A percentile compares a stretch with the other conserved stretches of the same genome.
These are phyloP conservation scores for Zygosaccharomyces lentus DNA, from an alignment of 805 yeast species.

Conservation along the genomic window DNA sequence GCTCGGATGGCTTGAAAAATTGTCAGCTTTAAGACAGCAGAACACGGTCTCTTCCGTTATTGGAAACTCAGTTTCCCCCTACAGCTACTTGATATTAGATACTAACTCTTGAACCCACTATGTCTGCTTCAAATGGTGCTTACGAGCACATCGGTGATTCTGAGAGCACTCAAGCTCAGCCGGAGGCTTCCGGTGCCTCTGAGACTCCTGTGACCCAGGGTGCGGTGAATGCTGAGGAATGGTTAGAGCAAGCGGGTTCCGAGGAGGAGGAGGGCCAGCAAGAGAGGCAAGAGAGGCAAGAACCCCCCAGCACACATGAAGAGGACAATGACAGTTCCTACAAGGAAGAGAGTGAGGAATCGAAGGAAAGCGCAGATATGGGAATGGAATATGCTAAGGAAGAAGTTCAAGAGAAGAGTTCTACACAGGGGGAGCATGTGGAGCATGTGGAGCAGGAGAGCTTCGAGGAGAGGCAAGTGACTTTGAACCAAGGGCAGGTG, in stretches of 20 bases:
- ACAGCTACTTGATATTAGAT: neutral
- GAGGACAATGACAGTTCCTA: neutral
- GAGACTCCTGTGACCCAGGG: slow-evolving; percentile 7
- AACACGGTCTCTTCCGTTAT: neutral
- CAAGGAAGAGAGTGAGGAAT: slow-evolving; percentile 5
- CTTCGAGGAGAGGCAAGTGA: neutral
- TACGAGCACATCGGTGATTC: slow-evolving; percentile 6
- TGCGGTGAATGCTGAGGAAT: slow-evolving; percentile 3
- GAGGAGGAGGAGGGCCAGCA: too few relatives aligned
- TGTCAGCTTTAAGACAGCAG: neutral
- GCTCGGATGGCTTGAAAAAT: neutral
- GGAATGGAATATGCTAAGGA: slow-evolving; percentile 15
- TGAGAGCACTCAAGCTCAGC: slow-evolving; percentile 1
- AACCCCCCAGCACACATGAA: slow-evolving; percentile 5
- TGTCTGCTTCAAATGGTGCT: slow-evolving; percentile 2
- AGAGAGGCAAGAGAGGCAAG: slow-evolving; percentile 7
- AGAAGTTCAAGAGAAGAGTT: neutral
- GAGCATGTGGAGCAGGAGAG: neutral
- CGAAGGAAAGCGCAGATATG: slow-evolving; percentile 16
- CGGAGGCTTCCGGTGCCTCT: slow-evolving; percentile 1
- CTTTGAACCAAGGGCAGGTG: neutral
- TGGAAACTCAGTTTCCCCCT: neutral
- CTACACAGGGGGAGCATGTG: slow-evolving; percentile 2
- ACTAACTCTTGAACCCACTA: neutral
- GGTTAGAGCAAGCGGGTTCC: slow-evolving; percentile 1